Evolutionary conservation across 768 basidiomycete genomes (phyloP), one percentile per base, ranked within the genome.

Genomic region (Leccinellum albellum): DNA sequence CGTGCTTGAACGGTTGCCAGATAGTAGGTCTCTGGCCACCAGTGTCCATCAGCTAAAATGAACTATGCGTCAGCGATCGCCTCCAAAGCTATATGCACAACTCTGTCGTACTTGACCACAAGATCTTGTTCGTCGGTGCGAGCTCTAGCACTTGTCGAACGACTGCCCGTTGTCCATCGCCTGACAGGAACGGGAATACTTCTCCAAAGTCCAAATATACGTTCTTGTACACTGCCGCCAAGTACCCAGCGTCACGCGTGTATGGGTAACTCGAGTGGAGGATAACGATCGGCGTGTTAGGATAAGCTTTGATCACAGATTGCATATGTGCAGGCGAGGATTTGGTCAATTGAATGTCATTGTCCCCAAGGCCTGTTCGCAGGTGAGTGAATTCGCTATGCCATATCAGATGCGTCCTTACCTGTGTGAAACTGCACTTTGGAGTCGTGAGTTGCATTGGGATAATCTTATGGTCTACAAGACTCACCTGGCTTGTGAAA

Each of bases 371-470:
- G 31, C 90, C 70, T 68, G 33, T 2, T 26, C 48, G 20, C 26
- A 44, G 7, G 15, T 53, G 44, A 53, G 50, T 53, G 44, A 53
- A 48, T n/a, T 48, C 10, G 17, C 20, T n/a, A 42, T 48, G 20
- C 10, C 14, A 23, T 15, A 14, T 4, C 10, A 31, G 2, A 33
- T 4, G 10, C 3, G 12, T 7, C 20, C 58, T 52, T 45, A 68
- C 70, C 90, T 8, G 88, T 91, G 64, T 92, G 90, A 69, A 91
- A 91, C 74, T 92, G 89, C 21, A 92, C 90, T 91, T 46, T 61
- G 33, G 6, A 14, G 12, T 37, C 44, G 37, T 51, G 32, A 50
- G 35, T 33, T 35, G 6, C 20, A 50, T 26, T 9, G 46, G 28
- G 10, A 32, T 26, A 28, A 23, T n/a, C 7, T 1, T 14, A 40